A percentile compares a stretch with the other conserved stretches of the same genome.
Evolutionary conservation across 2,329 filamentous ascomycete species (phyloP).

Genomic region (Aspergillus awamori): DNA sequence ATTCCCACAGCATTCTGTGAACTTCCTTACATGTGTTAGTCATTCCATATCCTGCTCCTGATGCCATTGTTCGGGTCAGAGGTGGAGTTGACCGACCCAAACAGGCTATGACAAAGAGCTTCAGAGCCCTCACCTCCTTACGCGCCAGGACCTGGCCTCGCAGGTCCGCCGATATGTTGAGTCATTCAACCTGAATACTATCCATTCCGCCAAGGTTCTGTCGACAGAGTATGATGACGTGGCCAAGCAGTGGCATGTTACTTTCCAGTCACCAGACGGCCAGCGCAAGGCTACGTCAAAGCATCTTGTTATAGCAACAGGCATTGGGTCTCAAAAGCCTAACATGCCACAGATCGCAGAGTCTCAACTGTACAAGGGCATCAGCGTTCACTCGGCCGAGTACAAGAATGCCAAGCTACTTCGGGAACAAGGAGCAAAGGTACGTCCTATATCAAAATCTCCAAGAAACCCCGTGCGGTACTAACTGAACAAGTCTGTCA

Average conservation of each 20-base stretch:
- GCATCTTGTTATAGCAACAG: slow-evolving; percentile 28
- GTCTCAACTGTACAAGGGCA: slow-evolving; percentile 16
- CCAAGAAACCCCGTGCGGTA: not conserved
- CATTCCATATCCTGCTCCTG: not conserved
- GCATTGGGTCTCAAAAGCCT: slow-evolving; percentile 23
- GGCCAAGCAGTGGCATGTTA: slow-evolving; percentile 29
- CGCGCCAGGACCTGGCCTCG: slow-evolving; percentile 20
- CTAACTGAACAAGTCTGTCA: slow-evolving; percentile 35
- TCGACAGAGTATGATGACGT: slow-evolving; percentile 28
- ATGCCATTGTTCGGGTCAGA: no score
- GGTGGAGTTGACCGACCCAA: not conserved
- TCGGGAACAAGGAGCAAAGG: slow-evolving; percentile 17
- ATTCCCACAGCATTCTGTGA: slow-evolving; percentile 42
- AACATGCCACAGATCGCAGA: slow-evolving; percentile 20
- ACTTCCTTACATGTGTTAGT: slow-evolving; percentile 40
- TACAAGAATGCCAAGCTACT: slow-evolving; percentile 18
- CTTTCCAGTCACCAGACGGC: slow-evolving; percentile 21
- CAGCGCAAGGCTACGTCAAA: slow-evolving; percentile 13
- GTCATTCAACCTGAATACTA: slow-evolving; percentile 37
- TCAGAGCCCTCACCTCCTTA: slow-evolving; percentile 19
- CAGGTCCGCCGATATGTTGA: slow-evolving; percentile 29
- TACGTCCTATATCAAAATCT: not conserved
- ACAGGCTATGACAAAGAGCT: slow-evolving; percentile 23
- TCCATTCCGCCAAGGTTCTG: slow-evolving; percentile 31
- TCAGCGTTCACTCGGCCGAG: slow-evolving; percentile 20